Percentiles rank a stretch among this genome's conserved stretches.
phyloP scores from a whole-genome alignment of 2,329 filamentous ascomycete genomes.

The Westerdykella ornata region DNA sequence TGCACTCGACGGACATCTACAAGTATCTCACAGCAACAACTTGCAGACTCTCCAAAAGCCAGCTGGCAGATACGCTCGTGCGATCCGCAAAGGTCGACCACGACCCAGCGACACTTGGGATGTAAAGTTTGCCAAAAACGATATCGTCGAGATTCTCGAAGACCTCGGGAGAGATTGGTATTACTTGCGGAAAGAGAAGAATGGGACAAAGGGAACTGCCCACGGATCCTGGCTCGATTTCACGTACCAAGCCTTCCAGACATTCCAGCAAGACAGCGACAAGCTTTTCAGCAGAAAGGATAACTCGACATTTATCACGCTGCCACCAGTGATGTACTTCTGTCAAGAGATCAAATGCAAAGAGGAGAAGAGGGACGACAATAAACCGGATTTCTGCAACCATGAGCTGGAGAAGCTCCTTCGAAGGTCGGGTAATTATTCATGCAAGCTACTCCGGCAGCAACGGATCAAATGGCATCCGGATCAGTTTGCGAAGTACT shows the following conservation, averaged over 20 bases:
- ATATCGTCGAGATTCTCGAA: slow-evolving; percentile 19
- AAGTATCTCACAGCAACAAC: not conserved
- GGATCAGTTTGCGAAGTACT: slow-evolving; percentile 26
- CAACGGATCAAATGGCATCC: slow-evolving; percentile 30
- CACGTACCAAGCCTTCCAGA: slow-evolving; percentile 12
- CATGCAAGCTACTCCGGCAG: slow-evolving; percentile 21
- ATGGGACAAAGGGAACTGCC: slow-evolving; percentile 16
- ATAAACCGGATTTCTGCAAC: slow-evolving; percentile 19
- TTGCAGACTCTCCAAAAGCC: slow-evolving; percentile 12
- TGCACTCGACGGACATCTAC: slow-evolving; percentile 1
- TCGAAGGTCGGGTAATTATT: slow-evolving; percentile 19
- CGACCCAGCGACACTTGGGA: slow-evolving; percentile 22
- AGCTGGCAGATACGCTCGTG: too few species aligned
- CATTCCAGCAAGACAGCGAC: slow-evolving; percentile 14
- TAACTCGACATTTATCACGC: slow-evolving; percentile 15
- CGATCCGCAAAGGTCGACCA: slow-evolving; percentile 12
- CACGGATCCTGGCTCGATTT: slow-evolving; percentile 24
- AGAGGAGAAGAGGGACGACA: slow-evolving; percentile 10
- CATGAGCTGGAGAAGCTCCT: slow-evolving; percentile 26
- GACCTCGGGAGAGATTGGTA: slow-evolving; percentile 23
- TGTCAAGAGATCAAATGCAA: slow-evolving; percentile 19
- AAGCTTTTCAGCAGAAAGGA: slow-evolving; percentile 9
- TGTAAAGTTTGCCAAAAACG: slow-evolving; percentile 16
- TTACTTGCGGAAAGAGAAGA: slow-evolving; percentile 9
- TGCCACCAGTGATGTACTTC: slow-evolving; percentile 15